A percentile compares a stretch with the other conserved stretches of the same genome.
phyloP scores from a whole-genome alignment of 2,329 filamentous ascomycete genomes.

The Cercospora sojina region DNA sequence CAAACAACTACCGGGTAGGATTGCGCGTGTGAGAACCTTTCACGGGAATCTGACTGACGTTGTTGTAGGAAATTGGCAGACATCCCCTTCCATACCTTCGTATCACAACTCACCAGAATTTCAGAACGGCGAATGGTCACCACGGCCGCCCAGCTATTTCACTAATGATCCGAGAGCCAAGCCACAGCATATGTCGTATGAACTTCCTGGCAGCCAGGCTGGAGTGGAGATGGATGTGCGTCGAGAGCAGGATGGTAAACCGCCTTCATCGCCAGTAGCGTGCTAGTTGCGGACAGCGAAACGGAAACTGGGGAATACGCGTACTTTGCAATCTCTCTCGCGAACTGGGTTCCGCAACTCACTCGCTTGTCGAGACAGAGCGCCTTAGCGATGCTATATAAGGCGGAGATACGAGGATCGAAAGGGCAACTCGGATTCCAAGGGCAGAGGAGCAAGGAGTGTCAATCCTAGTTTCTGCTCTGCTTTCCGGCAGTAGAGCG shows the following conservation, averaged over 20 bases:
- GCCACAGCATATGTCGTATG: conserved; percentile 9
- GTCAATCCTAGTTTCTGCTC: no score
- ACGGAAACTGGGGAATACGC: no score
- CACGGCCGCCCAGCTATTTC: conserved; percentile 16
- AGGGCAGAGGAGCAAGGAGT: no score
- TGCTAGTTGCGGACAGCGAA: background rate
- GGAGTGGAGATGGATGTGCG: conserved; percentile 18
- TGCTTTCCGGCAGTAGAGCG: background rate
- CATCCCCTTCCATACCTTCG: conserved; percentile 12
- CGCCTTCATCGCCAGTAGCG: background rate
- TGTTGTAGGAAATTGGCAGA: conserved; percentile 5
- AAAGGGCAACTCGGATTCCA: no score
- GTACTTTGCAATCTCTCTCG: no score
- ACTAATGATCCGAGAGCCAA: conserved; percentile 13
- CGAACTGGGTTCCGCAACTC: no score
- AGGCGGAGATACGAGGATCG: no score
- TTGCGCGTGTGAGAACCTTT: background rate
- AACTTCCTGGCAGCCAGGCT: conserved; percentile 16
- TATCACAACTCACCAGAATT: conserved; percentile 17
- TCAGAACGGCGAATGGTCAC: conserved; percentile 15
- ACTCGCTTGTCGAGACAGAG: no score
- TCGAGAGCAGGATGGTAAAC: background rate
- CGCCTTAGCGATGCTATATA: no score
- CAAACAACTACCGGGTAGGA: conserved; percentile 12
- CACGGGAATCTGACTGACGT: background rate